These are phyloP conservation scores for Blastobotrys arbuscula DNA, from an alignment of 1,139 yeast species.

Conservation along the genomic window DNA sequence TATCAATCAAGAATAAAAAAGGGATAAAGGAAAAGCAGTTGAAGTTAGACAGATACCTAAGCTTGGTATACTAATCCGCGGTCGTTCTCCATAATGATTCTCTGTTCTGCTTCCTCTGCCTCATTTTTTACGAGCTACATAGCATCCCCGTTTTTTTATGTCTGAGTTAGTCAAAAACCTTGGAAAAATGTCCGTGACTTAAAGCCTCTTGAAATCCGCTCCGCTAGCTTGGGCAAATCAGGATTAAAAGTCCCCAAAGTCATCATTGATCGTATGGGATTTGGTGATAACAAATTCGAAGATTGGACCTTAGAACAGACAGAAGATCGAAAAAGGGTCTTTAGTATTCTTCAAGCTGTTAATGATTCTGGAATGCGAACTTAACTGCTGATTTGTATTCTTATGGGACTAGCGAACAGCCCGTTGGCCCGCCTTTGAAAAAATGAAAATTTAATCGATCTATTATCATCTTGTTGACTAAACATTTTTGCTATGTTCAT, in stretches of 20 bases:
- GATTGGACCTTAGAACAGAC: slow-evolving; percentile 49
- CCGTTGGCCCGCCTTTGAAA: slow-evolving; percentile 42
- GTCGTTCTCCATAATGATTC: too few species aligned
- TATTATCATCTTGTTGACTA: slow-evolving; percentile 45
- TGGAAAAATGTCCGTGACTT: too few species aligned
- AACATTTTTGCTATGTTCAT: slow-evolving; percentile 49
- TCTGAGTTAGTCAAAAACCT: too few species aligned
- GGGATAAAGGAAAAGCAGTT: too few species aligned
- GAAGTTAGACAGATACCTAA: too few species aligned
- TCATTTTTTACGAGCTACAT: too few species aligned
- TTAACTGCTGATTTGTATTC: slow-evolving; percentile 49
- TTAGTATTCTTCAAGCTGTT: slow-evolving; percentile 42
- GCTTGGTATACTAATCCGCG: too few species aligned
- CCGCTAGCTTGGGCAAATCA: slow-evolving; percentile 34
- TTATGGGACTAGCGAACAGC: slow-evolving; percentile 41
- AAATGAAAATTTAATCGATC: slow-evolving; percentile 42
- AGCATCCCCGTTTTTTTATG: too few species aligned
- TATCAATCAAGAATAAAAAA: too few species aligned
- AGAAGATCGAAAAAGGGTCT: slow-evolving; percentile 39
- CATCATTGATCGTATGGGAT: slow-evolving; percentile 55
- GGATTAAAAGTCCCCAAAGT: slow-evolving; percentile 49
- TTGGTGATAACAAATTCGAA: slow-evolving; percentile 44
- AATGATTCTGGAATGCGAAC: slow-evolving; percentile 50
- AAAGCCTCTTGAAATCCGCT: too few species aligned
- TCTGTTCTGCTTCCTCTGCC: too few species aligned